Conservation (phyloP, 805 yeast species). For the Priceomyces castillae region DNA sequence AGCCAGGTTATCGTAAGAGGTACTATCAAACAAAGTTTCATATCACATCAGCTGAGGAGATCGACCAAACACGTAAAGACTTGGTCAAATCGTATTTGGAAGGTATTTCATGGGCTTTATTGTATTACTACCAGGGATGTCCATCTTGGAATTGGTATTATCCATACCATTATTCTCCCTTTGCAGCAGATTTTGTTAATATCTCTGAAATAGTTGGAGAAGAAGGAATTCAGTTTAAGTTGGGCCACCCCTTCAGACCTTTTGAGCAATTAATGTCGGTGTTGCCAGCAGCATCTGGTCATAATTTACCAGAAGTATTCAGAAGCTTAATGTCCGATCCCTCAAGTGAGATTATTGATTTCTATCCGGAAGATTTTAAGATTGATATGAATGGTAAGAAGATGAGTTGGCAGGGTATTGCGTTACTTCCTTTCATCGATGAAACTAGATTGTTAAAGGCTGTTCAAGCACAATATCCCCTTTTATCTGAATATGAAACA, state of each 20-base stretch:
- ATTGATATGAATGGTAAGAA: constrained; percentile 96
- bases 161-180: constrained; percentile 97
- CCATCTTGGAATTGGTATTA: constrained; percentile 99
- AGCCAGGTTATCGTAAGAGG: constrained; percentile 81
- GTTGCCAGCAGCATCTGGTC: constrained; percentile 89
- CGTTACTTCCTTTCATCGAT: constrained; percentile 86
- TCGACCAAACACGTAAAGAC: constrained; percentile 50
- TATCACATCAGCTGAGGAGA: constrained; percentile 50
- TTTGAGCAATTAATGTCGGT: constrained; percentile 95
- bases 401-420: constrained; percentile 94
- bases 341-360: constrained; percentile 81
- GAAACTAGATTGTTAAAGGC: constrained; percentile 67
- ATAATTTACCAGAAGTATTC: constrained; percentile 77
- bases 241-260: constrained; percentile 82
- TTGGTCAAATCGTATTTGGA: constrained; percentile 78
- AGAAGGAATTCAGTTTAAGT: constrained; percentile 52
- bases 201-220: constrained; percentile 44
- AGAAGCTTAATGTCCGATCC: constrained; percentile 77
- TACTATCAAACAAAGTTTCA: constrained; percentile 78
- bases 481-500: constrained; percentile 63
- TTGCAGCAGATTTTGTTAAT: constrained; percentile 80
- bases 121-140: constrained; percentile 95
- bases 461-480: constrained; percentile 62
- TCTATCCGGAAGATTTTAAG: constrained; percentile 83
- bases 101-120: constrained; percentile 94